Conservation (phyloP, 2,329 filamentous ascomycete genomes). For the Massarina eburnea region DNA sequence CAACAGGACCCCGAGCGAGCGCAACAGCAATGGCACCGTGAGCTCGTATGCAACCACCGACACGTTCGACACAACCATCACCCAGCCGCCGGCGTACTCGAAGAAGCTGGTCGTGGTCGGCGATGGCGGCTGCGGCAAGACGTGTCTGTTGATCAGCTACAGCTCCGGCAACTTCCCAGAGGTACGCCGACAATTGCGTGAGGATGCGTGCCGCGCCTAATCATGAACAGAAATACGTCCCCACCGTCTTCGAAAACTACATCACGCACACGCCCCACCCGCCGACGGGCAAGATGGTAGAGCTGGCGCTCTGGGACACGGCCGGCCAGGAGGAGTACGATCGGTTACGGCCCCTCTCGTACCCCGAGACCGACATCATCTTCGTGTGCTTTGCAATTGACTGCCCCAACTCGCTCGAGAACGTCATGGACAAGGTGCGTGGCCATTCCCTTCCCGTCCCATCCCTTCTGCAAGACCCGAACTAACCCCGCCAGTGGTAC, state of each 20-base stretch:
- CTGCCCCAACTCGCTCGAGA: constrained; percentile 96
- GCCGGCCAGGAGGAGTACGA: constrained; percentile 99
- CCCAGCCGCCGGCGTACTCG: constrained; percentile 88
- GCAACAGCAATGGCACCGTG: constrained; percentile 86
- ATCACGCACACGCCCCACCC: constrained; percentile 94
- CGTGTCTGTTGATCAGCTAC: constrained; percentile 96
- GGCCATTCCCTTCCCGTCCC: background rate
- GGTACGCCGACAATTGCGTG: constrained; percentile 54
- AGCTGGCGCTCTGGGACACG: constrained; percentile 97
- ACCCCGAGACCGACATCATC: constrained; percentile 95
- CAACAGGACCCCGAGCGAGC: constrained; percentile 57
- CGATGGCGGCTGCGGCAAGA: constrained; percentile 98
- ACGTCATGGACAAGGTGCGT: constrained; percentile 95
- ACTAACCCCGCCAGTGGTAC: constrained; percentile 76
- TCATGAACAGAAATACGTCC: constrained; percentile 86
- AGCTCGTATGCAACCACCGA: constrained; percentile 80
- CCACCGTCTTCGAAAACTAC: constrained; percentile 99
- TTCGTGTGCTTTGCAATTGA: constrained; percentile 99
- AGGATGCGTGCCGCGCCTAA: constrained; percentile 8
- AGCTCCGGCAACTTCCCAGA: constrained; percentile 98
- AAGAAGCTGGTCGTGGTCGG: constrained; percentile 99
- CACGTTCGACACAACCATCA: constrained; percentile 79
- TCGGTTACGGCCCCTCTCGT: constrained; percentile 89
- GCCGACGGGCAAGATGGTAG: constrained; percentile 87
- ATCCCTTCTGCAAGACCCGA: constrained; percentile 1